Base-by-base conservation (phyloP, 169 alveolate genomes). In the Neospora caninum region DNA sequence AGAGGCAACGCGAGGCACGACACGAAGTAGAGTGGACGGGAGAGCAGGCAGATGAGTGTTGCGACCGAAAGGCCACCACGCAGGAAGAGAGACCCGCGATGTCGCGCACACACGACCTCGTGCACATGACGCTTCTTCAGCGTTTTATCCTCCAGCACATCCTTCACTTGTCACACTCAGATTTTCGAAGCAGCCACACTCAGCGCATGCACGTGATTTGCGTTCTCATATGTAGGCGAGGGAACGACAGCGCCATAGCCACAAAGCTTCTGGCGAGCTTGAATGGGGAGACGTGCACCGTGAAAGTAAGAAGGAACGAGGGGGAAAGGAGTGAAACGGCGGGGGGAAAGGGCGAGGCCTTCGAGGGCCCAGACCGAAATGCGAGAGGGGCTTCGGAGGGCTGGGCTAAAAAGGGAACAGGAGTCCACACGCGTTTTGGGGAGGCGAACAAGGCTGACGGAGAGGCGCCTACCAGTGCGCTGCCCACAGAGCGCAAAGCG, bases 171-270 rank as follows among this genome's bases (percentile, higher is more conserved):
- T 36, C 39, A 31, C 39, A 10, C 73, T 16, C 25, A 13, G 73
- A 64, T 27, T 64, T 64, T 27, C 73, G n/a, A 27, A 6, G 34
- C 73, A 16, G 73, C n/a, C 16, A 27, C 34, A 27, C 73, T 6
- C 54, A 31, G 67, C 53, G 6, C 41, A 39, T 4, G 0, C 53
- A 82, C 53, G 1, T 82, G 41, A 42, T 82, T 16, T 82, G 89
- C 25, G 89, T 82, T 29, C 53, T 82, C 20, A 41, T 82, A 0
- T 82, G 89, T 41, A 13, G 89, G 20, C 53, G 89, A 36, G 89
- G 89, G 41, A 38, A 41, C 38, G 89, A 82, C 25, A 82, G 89
- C 25, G 67, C 67, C 38, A 82, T 82, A 10, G 89, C 89, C 25
- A 82, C 89, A 7, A 41, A 38, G 31, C 64, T 82, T 18, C 64